These are phyloP conservation scores for Amanita exitialis DNA, from an alignment of 768 basidiomycete species.

Conservation along the genomic window DNA sequence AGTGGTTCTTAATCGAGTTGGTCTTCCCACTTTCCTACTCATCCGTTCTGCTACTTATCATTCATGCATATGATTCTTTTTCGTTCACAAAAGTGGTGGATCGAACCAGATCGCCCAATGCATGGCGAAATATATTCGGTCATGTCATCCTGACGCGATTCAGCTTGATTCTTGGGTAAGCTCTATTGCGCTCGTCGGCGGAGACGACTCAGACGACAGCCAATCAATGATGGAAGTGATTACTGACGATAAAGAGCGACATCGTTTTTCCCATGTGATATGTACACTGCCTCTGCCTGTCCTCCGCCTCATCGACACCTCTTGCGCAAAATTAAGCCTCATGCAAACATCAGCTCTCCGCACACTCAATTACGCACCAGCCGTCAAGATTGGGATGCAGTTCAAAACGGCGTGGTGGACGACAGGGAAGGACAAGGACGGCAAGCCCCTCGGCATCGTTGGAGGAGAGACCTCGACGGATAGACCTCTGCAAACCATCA, in stretches of 20 bases:
- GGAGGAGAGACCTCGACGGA: neutral
- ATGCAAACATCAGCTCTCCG: neutral
- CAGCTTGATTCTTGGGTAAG: neutral
- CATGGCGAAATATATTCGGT: neutral
- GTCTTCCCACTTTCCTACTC: neutral
- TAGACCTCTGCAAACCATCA: neutral
- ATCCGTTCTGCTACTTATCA: neutral
- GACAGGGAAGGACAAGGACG: conserved; percentile 15
- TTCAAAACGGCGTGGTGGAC: conserved; percentile 6
- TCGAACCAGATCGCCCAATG: neutral
- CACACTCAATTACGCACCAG: neutral
- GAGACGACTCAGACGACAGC: neutral
- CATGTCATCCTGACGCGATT: neutral
- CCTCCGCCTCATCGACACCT: conserved; percentile 20
- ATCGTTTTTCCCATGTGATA: conserved; percentile 16
- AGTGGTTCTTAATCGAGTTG: neutral
- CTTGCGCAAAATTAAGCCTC: conserved; percentile 12
- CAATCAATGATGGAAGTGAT: neutral
- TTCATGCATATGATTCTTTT: too few species aligned
- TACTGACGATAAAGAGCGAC: neutral
- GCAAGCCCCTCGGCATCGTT: neutral
- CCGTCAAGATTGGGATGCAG: neutral
- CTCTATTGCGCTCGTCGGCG: neutral
- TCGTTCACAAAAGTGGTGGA: neutral
- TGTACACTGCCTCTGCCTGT: conserved; percentile 21